These are phyloP conservation scores for Lactarius trivialis DNA, from an alignment of 768 basidiomycete genomes.

Conservation along the genomic window DNA sequence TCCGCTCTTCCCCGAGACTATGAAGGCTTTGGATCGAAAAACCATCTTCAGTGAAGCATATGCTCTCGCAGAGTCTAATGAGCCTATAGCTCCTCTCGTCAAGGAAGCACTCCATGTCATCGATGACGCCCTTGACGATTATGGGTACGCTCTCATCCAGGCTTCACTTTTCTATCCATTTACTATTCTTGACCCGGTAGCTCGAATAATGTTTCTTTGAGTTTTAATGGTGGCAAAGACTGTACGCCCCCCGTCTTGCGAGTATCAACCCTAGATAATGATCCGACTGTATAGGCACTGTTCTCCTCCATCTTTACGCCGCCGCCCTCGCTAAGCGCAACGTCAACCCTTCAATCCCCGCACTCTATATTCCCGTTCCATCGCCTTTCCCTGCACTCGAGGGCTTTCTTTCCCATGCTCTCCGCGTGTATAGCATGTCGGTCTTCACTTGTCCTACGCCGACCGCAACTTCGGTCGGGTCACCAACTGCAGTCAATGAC, in stretches of 20 bases:
- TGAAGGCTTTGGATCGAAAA: conserved; percentile 38
- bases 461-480: conserved; percentile 39
- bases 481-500: conserved; percentile 32
- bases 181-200: conserved; percentile 19
- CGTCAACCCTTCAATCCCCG: conserved; percentile 38
- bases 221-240: conserved; percentile 99
- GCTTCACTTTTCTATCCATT: neutral
- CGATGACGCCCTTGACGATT: conserved; percentile 63
- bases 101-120: conserved; percentile 80
- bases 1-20: neutral
- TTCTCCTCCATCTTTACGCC: conserved; percentile 85
- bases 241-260: conserved; percentile 48
- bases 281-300: conserved; percentile 61
- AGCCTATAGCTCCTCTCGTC: conserved; percentile 53
- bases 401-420: conserved; percentile 64
- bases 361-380: conserved; percentile 85
- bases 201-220: conserved; percentile 63
- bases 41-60: conserved; percentile 56
- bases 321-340: conserved; percentile 49
- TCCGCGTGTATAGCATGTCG: conserved; percentile 63
- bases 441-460: conserved; percentile 50
- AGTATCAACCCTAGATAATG: neutral
- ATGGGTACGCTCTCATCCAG: conserved; percentile 59
- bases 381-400: conserved; percentile 85
- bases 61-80: conserved; percentile 46